Conservation (phyloP, 2,329 filamentous ascomycete species). For the Botrytis aclada region DNA sequence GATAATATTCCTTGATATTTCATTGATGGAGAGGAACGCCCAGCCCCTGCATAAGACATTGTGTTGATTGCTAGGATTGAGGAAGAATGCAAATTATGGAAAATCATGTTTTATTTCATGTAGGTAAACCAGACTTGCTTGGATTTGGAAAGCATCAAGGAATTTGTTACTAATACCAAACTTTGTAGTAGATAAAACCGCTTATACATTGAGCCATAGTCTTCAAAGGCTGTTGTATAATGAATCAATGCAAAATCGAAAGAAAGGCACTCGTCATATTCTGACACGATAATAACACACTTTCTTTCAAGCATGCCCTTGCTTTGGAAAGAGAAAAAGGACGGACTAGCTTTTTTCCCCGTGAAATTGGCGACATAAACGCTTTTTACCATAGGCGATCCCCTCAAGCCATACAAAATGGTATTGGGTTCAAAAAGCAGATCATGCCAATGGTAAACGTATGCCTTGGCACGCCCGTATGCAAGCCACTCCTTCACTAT, state of each 20-base stretch:
- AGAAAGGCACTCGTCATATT: not conserved
- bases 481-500: constrained; percentile 12
- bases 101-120: not conserved
- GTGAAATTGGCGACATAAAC: constrained; percentile 7
- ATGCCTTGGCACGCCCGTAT: not conserved
- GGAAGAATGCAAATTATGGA: not conserved
- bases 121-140: not conserved
- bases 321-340: not conserved
- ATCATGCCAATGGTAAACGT: constrained; percentile 1
- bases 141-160: not conserved
- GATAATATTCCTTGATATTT: not conserved
- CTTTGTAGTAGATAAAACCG: not conserved
- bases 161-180: not conserved
- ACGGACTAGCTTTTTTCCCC: constrained; percentile 8
- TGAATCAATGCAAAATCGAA: constrained; percentile 3
- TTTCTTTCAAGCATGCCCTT: constrained; percentile 1
- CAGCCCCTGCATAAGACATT: constrained; percentile 2
- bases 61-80: not conserved
- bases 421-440: not conserved
- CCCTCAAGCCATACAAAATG: not conserved
- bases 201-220: not conserved
- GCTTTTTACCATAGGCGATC: constrained; percentile 2
- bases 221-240: not conserved
- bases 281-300: not conserved
- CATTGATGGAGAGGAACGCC: not conserved